Evolutionary conservation across 2,329 filamentous ascomycete species (phyloP), one percentile per base, ranked within the genome.

Genomic region (Whalleya microplaca): DNA sequence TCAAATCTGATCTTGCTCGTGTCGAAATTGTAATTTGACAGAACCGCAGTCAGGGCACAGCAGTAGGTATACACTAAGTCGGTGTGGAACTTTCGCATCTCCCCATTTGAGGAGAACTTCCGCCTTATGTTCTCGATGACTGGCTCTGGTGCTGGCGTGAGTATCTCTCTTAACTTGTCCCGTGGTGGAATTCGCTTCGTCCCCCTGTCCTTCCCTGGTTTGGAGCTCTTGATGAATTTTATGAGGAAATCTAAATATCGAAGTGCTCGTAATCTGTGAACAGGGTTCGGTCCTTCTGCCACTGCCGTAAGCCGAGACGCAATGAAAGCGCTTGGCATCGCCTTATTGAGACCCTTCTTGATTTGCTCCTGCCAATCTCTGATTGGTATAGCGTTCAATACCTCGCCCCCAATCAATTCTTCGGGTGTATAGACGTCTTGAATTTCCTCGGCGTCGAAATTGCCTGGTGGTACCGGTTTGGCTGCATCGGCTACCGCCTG

Each of bases 61-160:
- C 89, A 84, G 73, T 92, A 88, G 16, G 89, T 91, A 67, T 87
- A 85, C 29, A 93, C 75, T 59, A 91, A 80, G 69, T 94, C 89
- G 29, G 81, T 75, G 69, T 92, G 85, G 76, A 86, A 89, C 69
- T 90, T 91, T 53, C 85, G 82, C 75, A 94, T 84, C 56, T 84
- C 79, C 20, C 82, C 82, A 32, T 74, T 78, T 42, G 86, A 80
- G 1, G 85, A 85, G 69, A 93, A 94, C 65, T 86, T 89, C 67
- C 86, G 81, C 53, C 86, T 81, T 27, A 92, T 86, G 58, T 80
- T 82, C 66, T 89, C 86, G 40, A 91, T 76, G 7, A 93, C 81
- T 0, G 80, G 76, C 59, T 86, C 82, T 0, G 86, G 84, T 4
- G 84, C 83, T 0, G 82, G 81, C 1, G 80, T 76, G 50, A 90